Evolutionary conservation across 2,329 filamentous ascomycete species (phyloP).

Genomic region (Lizonia empirigonia): DNA sequence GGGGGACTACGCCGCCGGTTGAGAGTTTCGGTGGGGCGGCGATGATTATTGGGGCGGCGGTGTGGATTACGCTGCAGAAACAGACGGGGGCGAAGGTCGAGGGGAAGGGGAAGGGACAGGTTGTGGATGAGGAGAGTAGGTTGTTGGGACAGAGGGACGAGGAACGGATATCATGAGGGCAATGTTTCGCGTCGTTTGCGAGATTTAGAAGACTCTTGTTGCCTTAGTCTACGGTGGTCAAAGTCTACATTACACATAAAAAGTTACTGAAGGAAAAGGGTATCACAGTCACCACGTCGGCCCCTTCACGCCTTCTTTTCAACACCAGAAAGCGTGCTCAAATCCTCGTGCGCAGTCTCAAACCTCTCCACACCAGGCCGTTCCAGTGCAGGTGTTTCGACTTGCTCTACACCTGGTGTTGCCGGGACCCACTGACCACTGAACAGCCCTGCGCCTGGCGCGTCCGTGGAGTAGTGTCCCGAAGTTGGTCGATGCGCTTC

Average conservation of each 20-base stretch:
- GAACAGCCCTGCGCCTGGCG: conserved; percentile 34
- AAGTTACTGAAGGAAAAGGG: not conserved
- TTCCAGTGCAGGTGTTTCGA: conserved; percentile 18
- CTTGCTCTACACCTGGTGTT: not conserved
- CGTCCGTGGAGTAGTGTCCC: conserved; percentile 59
- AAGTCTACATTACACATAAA: not conserved
- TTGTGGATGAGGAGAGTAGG: conserved; percentile 30
- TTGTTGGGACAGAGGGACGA: conserved; percentile 20
- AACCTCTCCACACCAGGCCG: conserved; percentile 59
- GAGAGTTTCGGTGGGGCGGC: conserved; percentile 33
- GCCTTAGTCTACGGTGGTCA: not conserved
- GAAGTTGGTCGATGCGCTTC: conserved; percentile 23
- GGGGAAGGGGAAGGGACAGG: conserved; percentile 8
- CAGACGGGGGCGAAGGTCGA: conserved; percentile 11
- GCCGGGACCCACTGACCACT: conserved; percentile 20
- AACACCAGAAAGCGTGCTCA: conserved; percentile 17
- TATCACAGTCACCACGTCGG: not conserved
- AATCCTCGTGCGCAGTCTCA: conserved; percentile 54
- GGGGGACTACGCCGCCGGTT: conserved; percentile 38
- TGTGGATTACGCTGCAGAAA: conserved; percentile 37
- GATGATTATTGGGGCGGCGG: conserved; percentile 34
- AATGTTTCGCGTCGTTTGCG: too few species aligned
- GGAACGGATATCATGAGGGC: not conserved
- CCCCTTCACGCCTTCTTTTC: not conserved
- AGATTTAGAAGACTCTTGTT: not conserved